Evolutionary conservation across 2,329 filamentous ascomycete species (phyloP).

Genomic region (Coniella vitis): DNA sequence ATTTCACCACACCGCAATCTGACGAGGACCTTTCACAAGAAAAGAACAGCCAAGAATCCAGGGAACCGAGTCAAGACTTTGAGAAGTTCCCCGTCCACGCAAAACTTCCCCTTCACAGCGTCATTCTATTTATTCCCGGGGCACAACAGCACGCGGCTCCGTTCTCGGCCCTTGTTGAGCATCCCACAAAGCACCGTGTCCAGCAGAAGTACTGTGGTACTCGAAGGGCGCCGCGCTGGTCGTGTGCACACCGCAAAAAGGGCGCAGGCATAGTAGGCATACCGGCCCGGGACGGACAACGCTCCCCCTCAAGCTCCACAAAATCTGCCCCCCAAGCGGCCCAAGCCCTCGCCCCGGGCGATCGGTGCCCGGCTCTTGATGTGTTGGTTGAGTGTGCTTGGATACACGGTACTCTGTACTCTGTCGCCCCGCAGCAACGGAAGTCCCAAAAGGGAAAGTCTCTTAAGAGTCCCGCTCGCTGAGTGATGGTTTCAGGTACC

Average conservation of each 20-base stretch:
- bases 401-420: too few species aligned
- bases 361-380: neutral
- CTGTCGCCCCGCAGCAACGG: too few species aligned
- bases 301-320: neutral
- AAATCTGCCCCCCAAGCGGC: neutral
- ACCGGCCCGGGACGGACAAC: conserved; percentile 1
- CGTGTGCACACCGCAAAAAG: too few species aligned
- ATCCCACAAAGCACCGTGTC: conserved; percentile 1
- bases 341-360: neutral
- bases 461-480: too few species aligned
- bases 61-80: conserved; percentile 1
- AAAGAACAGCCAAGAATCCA: neutral
- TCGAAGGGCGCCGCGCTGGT: too few species aligned
- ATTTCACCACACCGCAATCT: neutral
- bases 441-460: too few species aligned
- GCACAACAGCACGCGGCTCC: neutral
- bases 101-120: neutral
- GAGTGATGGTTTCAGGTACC: too few species aligned
- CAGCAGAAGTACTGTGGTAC: neutral
- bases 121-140: neutral
- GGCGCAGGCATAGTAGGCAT: too few species aligned
- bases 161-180: conserved; percentile 1
- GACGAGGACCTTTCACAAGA: neutral
- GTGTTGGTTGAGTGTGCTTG: neutral
- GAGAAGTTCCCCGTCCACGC: neutral